These are phyloP conservation scores for Stagonosporopsis chrysanthemi DNA, from an alignment of 2,329 filamentous ascomycete species.

Conservation along the genomic window DNA sequence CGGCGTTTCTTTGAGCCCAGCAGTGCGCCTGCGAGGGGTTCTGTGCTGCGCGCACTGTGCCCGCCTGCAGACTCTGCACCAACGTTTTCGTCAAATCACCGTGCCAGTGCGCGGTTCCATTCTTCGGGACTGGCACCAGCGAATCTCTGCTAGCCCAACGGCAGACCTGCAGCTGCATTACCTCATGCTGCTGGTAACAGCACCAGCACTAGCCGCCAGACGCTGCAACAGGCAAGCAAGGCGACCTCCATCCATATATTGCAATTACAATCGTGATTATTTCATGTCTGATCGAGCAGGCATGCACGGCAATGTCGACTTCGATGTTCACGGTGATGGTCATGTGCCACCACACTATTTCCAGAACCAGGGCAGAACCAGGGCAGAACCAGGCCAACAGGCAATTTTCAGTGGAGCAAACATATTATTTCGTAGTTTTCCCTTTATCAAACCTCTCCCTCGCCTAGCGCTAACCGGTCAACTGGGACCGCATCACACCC, in stretches of 20 bases:
- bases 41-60: constrained; percentile 13
- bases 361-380: constrained; percentile 5
- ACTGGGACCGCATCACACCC: constrained; percentile 5
- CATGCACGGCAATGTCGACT: constrained; percentile 14
- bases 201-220: not conserved
- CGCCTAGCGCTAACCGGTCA: constrained; percentile 16
- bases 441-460: constrained; percentile 8
- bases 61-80: constrained; percentile 20
- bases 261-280: not conserved
- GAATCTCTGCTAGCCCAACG: constrained; percentile 14
- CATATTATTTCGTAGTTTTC: constrained; percentile 20
- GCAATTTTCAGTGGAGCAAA: constrained; percentile 7
- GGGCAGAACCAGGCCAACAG: not conserved
- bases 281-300: constrained; percentile 2
- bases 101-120: constrained; percentile 7
- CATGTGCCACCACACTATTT: constrained; percentile 15
- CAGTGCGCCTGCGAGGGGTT: constrained; percentile 10
- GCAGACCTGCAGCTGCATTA: constrained; percentile 7
- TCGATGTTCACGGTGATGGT: constrained; percentile 2
- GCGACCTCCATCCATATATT: not conserved
- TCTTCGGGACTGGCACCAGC: constrained; percentile 13
- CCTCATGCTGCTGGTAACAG: constrained; percentile 5
- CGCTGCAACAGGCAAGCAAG: constrained; percentile 12
- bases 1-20: constrained; percentile 6
- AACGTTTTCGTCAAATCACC: constrained; percentile 19